phyloP scores from a whole-genome alignment of 495 filamentous ascomycete species.

The Hypoxylon perforatum region DNA sequence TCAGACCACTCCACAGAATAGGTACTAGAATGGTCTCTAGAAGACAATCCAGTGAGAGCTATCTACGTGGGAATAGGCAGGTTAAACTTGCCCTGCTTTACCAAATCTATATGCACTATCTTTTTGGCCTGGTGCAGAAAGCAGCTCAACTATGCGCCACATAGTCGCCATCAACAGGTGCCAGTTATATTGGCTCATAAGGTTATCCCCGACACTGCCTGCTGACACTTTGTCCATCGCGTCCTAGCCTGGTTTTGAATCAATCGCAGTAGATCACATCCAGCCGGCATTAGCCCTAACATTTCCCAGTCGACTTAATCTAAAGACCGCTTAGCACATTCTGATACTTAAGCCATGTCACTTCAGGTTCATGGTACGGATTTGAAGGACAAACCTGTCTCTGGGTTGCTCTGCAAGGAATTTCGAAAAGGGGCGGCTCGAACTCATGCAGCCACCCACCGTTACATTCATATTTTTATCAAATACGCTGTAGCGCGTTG shows the following conservation, averaged over 20 bases:
- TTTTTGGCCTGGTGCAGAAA: neutral
- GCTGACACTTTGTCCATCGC: constrained; percentile 18
- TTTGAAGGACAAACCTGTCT: constrained; percentile 17
- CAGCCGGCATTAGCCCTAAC: constrained; percentile 5
- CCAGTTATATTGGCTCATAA: constrained; percentile 12
- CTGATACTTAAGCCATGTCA: constrained; percentile 10
- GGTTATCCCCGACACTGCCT: constrained; percentile 25
- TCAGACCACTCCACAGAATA: neutral
- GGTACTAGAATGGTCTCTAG: too few species aligned
- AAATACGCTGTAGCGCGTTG: constrained; percentile 20
- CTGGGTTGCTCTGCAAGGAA: constrained; percentile 27
- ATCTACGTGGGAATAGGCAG: neutral
- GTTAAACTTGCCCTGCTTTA: neutral
- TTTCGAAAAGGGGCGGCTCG: constrained; percentile 42
- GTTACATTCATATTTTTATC: constrained; percentile 42
- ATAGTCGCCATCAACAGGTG: neutral
- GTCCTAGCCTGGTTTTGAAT: constrained; percentile 6
- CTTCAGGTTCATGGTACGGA: constrained; percentile 16
- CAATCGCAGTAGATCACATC: constrained; percentile 24
- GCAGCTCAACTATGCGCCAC: constrained; percentile 9
- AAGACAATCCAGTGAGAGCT: too few species aligned
- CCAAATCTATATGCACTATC: neutral
- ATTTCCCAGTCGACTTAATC: neutral
- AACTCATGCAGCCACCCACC: constrained; percentile 41
- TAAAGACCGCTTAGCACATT: constrained; percentile 22